phyloP scores from a whole-genome alignment of 163 green algal genomes.

The Chloroidium sp. region DNA sequence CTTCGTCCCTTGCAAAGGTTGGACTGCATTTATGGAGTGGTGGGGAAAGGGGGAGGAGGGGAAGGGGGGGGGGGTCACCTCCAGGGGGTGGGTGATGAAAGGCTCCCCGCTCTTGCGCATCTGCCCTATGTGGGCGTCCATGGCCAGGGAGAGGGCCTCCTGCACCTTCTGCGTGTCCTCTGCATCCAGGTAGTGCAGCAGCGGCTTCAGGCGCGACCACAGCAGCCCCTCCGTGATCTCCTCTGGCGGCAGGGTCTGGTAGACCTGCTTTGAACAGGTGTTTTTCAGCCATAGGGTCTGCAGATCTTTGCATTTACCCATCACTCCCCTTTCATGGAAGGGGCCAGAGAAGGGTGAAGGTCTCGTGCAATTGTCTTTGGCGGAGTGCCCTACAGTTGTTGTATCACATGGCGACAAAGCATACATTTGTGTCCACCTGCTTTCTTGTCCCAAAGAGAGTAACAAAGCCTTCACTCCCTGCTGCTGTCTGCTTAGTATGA shows the following conservation, averaged over 20 bases:
- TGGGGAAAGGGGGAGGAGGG: too few species aligned
- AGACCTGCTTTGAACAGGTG: conserved; percentile 7
- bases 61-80: conserved; percentile 30
- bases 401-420: too few species aligned
- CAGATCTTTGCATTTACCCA: too few species aligned
- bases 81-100: conserved; percentile 84
- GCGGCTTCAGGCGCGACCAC: conserved; percentile 45
- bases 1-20: too few species aligned
- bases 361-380: background rate
- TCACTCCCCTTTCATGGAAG: too few species aligned
- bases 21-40: too few species aligned
- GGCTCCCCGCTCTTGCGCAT: conserved; percentile 72
- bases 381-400: too few species aligned
- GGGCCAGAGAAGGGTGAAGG: background rate
- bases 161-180: conserved; percentile 32
- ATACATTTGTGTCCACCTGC: too few species aligned
- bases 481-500: too few species aligned
- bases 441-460: too few species aligned
- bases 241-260: conserved; percentile 32
- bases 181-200: conserved; percentile 44
- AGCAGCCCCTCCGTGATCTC: conserved; percentile 49
- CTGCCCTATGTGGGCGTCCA: conserved; percentile 61
- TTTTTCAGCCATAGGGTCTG: too few species aligned
- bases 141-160: conserved; percentile 58
- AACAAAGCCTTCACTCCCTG: too few species aligned